Evolutionary conservation across 805 yeast genomes (phyloP).

Genomic region (Blastobotrys mokoenaii): DNA sequence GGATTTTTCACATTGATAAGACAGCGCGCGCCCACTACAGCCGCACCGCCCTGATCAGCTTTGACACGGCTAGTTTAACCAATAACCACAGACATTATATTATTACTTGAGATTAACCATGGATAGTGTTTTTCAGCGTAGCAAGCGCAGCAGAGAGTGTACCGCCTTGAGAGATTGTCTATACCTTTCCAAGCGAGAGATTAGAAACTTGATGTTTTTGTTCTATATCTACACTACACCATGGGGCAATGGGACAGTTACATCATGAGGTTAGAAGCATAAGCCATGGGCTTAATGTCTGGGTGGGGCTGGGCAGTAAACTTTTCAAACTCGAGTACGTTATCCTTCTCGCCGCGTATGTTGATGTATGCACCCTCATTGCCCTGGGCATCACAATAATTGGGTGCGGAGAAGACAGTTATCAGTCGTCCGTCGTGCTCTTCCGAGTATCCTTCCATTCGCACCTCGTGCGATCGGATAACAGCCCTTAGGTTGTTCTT

Average conservation of each 20-base stretch:
- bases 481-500: slow-evolving; percentile 66
- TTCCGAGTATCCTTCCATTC: slow-evolving; percentile 80
- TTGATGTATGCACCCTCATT: slow-evolving; percentile 87
- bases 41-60: too few relatives aligned
- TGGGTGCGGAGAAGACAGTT: slow-evolving; percentile 98
- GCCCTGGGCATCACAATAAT: slow-evolving; percentile 89
- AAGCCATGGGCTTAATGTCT: slow-evolving; percentile 89
- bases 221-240: too few relatives aligned
- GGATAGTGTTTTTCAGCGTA: too few relatives aligned
- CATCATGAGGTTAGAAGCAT: slow-evolving; percentile 38
- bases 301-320: slow-evolving; percentile 88
- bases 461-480: slow-evolving; percentile 90
- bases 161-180: too few relatives aligned
- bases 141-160: too few relatives aligned
- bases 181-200: too few relatives aligned
- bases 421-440: slow-evolving; percentile 83
- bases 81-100: too few relatives aligned
- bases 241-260: too few relatives aligned
- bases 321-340: slow-evolving; percentile 44
- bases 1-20: neutral
- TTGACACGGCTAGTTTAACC: too few relatives aligned
- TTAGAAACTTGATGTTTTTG: too few relatives aligned
- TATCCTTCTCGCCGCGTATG: slow-evolving; percentile 38
- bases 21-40: too few relatives aligned
- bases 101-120: too few relatives aligned